A percentile compares a stretch with the other conserved stretches of the same genome.
These are phyloP conservation scores for Diaporthe citri DNA, from an alignment of 2,329 filamentous ascomycete species.

Conservation along the genomic window DNA sequence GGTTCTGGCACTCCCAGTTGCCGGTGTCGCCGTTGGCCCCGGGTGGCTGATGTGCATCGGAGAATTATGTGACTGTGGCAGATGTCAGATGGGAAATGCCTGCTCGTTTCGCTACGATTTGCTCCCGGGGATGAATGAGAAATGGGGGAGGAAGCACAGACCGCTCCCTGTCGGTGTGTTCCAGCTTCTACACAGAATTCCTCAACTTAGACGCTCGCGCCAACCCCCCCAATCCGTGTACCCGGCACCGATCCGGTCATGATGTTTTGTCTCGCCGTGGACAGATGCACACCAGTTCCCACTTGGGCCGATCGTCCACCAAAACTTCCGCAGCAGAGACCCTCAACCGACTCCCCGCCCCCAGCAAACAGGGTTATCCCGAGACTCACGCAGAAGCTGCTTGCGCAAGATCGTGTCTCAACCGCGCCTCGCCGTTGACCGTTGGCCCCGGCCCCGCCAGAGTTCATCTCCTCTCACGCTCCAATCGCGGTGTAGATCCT, in stretches of 20 bases:
- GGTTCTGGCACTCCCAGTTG: neutral
- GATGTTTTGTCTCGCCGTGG: neutral
- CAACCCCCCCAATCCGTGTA: slow-evolving; percentile 3
- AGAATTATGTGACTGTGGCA: slow-evolving; percentile 25
- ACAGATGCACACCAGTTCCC: slow-evolving; percentile 3
- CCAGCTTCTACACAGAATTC: slow-evolving; percentile 15
- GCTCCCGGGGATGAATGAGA: neutral
- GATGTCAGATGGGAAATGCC: slow-evolving; percentile 29
- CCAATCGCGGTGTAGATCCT: slow-evolving; percentile 27
- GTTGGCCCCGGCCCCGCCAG: neutral
- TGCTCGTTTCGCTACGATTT: slow-evolving; percentile 19
- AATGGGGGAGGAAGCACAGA: slow-evolving; percentile 10
- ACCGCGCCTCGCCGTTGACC: slow-evolving; percentile 29
- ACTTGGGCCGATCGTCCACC: neutral
- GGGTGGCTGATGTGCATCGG: slow-evolving; percentile 23
- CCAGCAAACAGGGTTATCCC: slow-evolving; percentile 6
- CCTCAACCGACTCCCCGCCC: neutral
- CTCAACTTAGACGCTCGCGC: slow-evolving; percentile 13
- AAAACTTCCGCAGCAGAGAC: neutral
- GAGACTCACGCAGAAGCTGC: neutral
- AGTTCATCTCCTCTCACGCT: slow-evolving; percentile 20
- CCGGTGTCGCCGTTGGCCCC: slow-evolving; percentile 18
- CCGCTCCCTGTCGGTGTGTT: slow-evolving; percentile 31
- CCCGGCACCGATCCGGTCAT: slow-evolving; percentile 14
- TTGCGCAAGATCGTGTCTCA: slow-evolving; percentile 22